A percentile compares a stretch with the other conserved stretches of the same genome.
Conservation (phyloP, 2,329 filamentous ascomycete species). For the Mycogone perniciosa region DNA sequence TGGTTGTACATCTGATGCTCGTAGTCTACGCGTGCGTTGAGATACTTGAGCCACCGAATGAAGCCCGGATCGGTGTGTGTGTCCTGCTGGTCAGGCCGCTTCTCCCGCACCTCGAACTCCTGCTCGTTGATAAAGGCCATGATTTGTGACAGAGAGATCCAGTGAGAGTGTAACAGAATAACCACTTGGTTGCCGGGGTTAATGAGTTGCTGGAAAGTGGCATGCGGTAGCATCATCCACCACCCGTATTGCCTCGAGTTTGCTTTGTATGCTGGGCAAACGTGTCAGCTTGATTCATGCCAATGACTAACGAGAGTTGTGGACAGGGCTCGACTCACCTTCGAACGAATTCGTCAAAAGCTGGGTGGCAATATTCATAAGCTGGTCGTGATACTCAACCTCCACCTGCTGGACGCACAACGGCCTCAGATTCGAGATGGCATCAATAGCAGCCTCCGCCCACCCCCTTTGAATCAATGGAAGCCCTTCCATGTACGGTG, state of each 20-base stretch:
- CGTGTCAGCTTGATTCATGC: background rate
- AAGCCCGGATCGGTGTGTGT: slow-evolving; percentile 37
- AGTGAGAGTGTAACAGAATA: slow-evolving; percentile 45
- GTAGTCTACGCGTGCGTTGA: slow-evolving; percentile 42
- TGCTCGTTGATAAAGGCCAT: slow-evolving; percentile 43
- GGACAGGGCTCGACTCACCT: slow-evolving; percentile 32
- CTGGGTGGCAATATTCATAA: slow-evolving; percentile 43
- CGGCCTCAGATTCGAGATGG: slow-evolving; percentile 36
- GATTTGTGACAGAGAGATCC: slow-evolving; percentile 49
- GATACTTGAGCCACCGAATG: slow-evolving; percentile 43
- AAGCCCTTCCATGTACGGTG: slow-evolving; percentile 39
- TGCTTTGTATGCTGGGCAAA: slow-evolving; percentile 41
- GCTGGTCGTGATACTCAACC: slow-evolving; percentile 37
- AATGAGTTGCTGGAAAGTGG: slow-evolving; percentile 44
- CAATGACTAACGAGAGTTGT: background rate
- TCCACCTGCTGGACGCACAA: slow-evolving; percentile 40
- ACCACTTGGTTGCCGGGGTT: slow-evolving; percentile 40
- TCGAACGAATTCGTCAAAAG: slow-evolving; percentile 47
- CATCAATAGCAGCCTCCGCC: slow-evolving; percentile 40
- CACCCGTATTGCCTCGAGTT: slow-evolving; percentile 46
- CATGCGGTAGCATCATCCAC: slow-evolving; percentile 53
- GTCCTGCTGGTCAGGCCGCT: slow-evolving; percentile 19
- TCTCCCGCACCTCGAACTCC: slow-evolving; percentile 30
- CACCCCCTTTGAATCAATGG: slow-evolving; percentile 40
- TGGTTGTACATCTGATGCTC: slow-evolving; percentile 41